Evolutionary conservation across 2,329 filamentous ascomycete species (phyloP).

Genomic region (Fusarium xyrophilum): DNA sequence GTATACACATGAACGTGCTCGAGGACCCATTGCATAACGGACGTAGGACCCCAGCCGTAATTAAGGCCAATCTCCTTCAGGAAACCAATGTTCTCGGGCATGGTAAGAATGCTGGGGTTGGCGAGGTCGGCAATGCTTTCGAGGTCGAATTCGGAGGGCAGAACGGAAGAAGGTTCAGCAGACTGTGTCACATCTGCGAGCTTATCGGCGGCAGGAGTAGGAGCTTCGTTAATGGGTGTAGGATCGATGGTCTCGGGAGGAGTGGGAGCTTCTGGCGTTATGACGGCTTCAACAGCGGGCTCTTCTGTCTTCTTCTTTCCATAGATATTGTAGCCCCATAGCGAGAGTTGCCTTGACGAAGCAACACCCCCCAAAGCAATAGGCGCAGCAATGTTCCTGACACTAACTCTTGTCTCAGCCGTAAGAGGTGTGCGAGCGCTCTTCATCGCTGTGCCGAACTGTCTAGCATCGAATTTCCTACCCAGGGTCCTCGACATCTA

Average conservation of each 20-base stretch:
- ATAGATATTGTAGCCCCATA: slow-evolving; percentile 44
- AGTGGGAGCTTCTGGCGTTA: slow-evolving; percentile 28
- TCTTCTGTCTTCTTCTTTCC: slow-evolving; percentile 42
- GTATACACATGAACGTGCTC: slow-evolving; percentile 82
- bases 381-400: slow-evolving; percentile 36
- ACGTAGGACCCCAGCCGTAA: slow-evolving; percentile 82
- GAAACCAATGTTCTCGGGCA: slow-evolving; percentile 82
- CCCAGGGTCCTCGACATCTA: slow-evolving; percentile 40
- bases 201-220: slow-evolving; percentile 34
- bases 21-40: slow-evolving; percentile 74
- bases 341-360: slow-evolving; percentile 44
- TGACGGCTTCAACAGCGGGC: slow-evolving; percentile 23
- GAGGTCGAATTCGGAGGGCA: slow-evolving; percentile 46
- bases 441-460: slow-evolving; percentile 46
- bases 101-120: slow-evolving; percentile 58
- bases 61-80: slow-evolving; percentile 83
- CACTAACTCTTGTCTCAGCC: slow-evolving; percentile 35
- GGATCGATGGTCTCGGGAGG: slow-evolving; percentile 25
- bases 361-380: slow-evolving; percentile 44
- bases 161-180: slow-evolving; percentile 31
- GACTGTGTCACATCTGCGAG: slow-evolving; percentile 24
- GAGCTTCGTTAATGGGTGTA: slow-evolving; percentile 15
- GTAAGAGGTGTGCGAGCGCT: slow-evolving; percentile 31
- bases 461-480: slow-evolving; percentile 46
- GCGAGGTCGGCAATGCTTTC: slow-evolving; percentile 46